Evolutionary conservation across 2,329 filamentous ascomycete genomes (phyloP).

Genomic region (Juglanconis juglandina): DNA sequence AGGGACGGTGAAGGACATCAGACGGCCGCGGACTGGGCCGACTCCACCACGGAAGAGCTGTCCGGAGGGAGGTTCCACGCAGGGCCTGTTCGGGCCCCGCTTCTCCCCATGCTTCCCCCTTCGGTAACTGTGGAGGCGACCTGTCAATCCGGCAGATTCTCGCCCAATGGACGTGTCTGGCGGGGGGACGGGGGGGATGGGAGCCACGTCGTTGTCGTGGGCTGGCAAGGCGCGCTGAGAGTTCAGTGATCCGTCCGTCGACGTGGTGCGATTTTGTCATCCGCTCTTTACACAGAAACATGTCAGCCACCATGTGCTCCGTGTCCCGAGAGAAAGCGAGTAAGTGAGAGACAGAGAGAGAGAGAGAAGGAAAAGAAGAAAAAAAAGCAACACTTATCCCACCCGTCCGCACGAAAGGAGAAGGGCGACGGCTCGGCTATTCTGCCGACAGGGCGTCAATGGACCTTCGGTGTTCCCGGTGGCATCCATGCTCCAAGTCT

Average conservation of each 20-base stretch:
- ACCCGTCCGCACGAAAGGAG: constrained; percentile 2
- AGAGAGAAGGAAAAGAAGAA: too few species aligned
- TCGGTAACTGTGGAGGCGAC: background rate
- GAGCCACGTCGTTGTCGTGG: constrained; percentile 4
- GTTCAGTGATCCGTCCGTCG: constrained; percentile 4
- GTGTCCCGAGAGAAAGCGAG: background rate
- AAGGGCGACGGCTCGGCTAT: constrained; percentile 2
- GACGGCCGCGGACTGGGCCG: background rate
- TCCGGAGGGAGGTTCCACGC: background rate
- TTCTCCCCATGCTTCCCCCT: constrained; percentile 4
- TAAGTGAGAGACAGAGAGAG: too few species aligned
- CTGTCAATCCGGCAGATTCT: constrained; percentile 18
- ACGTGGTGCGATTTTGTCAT: background rate
- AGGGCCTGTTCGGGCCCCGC: background rate
- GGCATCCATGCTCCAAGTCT: background rate
- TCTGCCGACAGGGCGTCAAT: constrained; percentile 5
- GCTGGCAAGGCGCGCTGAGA: background rate
- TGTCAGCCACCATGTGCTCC: constrained; percentile 13
- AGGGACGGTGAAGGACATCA: background rate
- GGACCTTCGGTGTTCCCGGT: constrained; percentile 14
- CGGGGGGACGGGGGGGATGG: background rate
- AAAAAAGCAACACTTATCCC: background rate
- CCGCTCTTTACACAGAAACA: background rate
- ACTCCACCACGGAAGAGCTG: constrained; percentile 6
- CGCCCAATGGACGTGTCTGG: constrained; percentile 4